phyloP scores from a whole-genome alignment of 2,329 filamentous ascomycete genomes.

The Fusarium irregulare region DNA sequence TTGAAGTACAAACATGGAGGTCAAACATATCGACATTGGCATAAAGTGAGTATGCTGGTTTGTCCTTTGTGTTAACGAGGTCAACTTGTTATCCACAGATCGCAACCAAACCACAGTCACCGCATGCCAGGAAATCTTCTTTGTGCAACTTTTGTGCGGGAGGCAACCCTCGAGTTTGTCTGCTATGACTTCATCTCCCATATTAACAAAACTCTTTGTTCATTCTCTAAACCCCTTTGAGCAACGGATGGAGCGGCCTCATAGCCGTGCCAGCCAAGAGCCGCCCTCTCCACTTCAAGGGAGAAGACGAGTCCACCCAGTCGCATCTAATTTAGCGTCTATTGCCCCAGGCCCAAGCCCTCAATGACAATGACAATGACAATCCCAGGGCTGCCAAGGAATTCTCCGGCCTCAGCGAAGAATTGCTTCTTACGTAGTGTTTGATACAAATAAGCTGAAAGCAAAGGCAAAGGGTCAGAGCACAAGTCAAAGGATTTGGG shows the following conservation, averaged over 20 bases:
- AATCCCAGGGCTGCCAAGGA: slow-evolving; percentile 15
- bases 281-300: slow-evolving; percentile 35
- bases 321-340: slow-evolving; percentile 30
- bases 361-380: not conserved
- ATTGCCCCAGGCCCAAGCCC: not conserved
- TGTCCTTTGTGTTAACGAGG: not conserved
- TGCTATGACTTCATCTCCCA: not conserved
- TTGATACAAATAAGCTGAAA: not conserved
- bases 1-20: not conserved
- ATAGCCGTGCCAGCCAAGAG: slow-evolving; percentile 25
- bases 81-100: not conserved
- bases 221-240: not conserved
- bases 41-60: not conserved
- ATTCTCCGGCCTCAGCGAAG: slow-evolving; percentile 20
- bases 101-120: no score
- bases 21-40: not conserved
- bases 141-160: not conserved
- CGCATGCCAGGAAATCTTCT: not conserved
- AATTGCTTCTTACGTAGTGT: slow-evolving; percentile 23
- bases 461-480: not conserved
- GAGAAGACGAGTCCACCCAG: slow-evolving; percentile 15
- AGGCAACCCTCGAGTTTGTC: not conserved
- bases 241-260: slow-evolving; percentile 33
- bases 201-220: not conserved
- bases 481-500: not conserved